phyloP scores from a whole-genome alignment of 441 rosid genomes.

The Flueggea neowawraea region DNA sequence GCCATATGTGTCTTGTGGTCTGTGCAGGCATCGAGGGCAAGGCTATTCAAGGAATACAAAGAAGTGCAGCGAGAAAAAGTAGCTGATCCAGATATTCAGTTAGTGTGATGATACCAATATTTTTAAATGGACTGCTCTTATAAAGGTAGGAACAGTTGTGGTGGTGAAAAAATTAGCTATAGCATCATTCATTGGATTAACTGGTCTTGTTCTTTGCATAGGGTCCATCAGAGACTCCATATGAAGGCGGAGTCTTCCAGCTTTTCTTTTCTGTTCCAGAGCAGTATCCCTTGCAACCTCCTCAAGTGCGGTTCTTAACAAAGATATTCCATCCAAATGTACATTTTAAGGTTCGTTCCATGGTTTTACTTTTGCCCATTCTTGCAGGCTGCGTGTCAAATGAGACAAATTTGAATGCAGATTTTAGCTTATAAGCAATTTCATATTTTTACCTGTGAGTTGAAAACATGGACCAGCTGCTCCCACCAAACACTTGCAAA shows the following conservation, averaged over 20 bases:
- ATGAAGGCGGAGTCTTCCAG: conserved; percentile 96
- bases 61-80: conserved; percentile 94
- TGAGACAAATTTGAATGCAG: too few relatives aligned
- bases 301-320: conserved; percentile 98
- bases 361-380: neutral
- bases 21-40: conserved; percentile 89
- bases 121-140: conserved; percentile 96
- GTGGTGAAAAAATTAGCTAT: neutral
- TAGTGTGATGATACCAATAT: conserved; percentile 95
- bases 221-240: conserved; percentile 99
- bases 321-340: conserved; percentile 98
- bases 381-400: neutral
- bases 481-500: too few relatives aligned
- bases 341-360: conserved; percentile 75
- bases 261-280: conserved; percentile 96
- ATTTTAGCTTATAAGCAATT: too few relatives aligned
- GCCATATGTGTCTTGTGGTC: neutral
- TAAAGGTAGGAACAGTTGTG: conserved; percentile 51
- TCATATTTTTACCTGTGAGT: too few relatives aligned
- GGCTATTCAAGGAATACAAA: conserved; percentile 96
- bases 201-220: conserved; percentile 13
- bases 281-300: conserved; percentile 96
- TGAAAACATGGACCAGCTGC: too few relatives aligned
- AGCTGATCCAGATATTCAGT: conserved; percentile 92
- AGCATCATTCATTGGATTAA: conserved; percentile 12